Evolutionary conservation across 768 basidiomycete species (phyloP), one percentile per base, ranked within the genome.

Genomic region (Lentinula guzmanii): DNA sequence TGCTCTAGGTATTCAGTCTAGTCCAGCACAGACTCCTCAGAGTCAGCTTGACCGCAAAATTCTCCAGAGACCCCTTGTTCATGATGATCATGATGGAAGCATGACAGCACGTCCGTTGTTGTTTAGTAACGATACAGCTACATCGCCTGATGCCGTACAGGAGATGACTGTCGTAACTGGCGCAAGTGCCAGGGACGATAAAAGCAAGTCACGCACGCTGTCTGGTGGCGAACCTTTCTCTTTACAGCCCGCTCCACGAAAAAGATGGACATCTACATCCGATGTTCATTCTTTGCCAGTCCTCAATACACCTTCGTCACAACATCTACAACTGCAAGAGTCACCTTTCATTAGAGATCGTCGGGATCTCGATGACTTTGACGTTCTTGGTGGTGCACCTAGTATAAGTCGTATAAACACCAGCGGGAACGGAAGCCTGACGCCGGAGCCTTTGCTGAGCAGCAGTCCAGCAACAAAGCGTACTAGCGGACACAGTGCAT

Each of bases 21-120:
- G 8, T 21, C 56, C 56, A 5, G 9, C 24, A 37, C 53, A 56
- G 41, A 56, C 62, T 24, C 61, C 71, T n/a, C 74, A 72, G 45
- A 70, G 70, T 62, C 70, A 70, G 39, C 66, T 77, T 41, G 76
- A 80, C 54, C 72, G 77, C 39, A 77, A 72, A 65, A 72, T 72
- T 52, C 45, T 74, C 42, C 28, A 35, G 18, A 52, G 33, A 48
- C 35, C 65, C 67, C 34, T 42, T 5, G 58, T 10, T 9, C 46
- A 51, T 28, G 56, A 35, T 34, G 58, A 46, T 24, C 39, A 45
- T 63, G 67, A 54, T 71, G 72, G 73, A 51, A 69, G n/a, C 10
- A 46, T 59, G 58, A 50, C 45, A 35, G 46, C 58, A 24, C 58
- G 46, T 58, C 42, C 56, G 31, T 21, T 33, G 6, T 43, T 56